Conservation (phyloP, 192 early-diverging fungal species). For the Phycomyces nitens region DNA sequence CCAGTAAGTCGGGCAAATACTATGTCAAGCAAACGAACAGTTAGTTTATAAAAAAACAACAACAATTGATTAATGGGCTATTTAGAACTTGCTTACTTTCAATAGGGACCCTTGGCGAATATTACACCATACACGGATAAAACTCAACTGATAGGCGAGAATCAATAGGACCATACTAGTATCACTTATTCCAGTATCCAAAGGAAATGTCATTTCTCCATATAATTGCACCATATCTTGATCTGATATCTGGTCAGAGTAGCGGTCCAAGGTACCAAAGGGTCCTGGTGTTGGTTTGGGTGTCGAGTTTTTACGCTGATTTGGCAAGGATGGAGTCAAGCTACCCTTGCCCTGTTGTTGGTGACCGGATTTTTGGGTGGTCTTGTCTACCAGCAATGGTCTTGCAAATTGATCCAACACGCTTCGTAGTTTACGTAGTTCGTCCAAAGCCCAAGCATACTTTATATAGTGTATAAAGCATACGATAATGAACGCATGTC, state of each 20-base stretch:
- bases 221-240: conserved; percentile 21
- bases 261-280: neutral
- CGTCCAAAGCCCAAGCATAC: conserved; percentile 46
- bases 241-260: neutral
- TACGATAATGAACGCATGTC: neutral
- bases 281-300: neutral
- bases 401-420: conserved; percentile 32
- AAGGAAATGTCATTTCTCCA: conserved; percentile 22
- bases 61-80: no score
- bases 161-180: conserved; percentile 22
- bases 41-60: no score
- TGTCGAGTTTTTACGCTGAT: neutral
- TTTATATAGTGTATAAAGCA: conserved; percentile 13
- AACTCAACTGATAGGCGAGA: conserved; percentile 38
- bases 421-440: conserved; percentile 34
- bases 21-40: conserved; percentile 7
- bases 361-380: neutral
- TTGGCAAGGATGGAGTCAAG: neutral
- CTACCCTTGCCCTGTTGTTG: neutral
- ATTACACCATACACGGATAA: conserved; percentile 43
- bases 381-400: conserved; percentile 7
- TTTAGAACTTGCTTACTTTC: conserved; percentile 42
- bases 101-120: conserved; percentile 37
- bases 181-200: conserved; percentile 17
- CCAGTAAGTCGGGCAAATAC: conserved; percentile 40